phyloP scores from a whole-genome alignment of 2,329 filamentous ascomycete species.

The Elsinoe australis region DNA sequence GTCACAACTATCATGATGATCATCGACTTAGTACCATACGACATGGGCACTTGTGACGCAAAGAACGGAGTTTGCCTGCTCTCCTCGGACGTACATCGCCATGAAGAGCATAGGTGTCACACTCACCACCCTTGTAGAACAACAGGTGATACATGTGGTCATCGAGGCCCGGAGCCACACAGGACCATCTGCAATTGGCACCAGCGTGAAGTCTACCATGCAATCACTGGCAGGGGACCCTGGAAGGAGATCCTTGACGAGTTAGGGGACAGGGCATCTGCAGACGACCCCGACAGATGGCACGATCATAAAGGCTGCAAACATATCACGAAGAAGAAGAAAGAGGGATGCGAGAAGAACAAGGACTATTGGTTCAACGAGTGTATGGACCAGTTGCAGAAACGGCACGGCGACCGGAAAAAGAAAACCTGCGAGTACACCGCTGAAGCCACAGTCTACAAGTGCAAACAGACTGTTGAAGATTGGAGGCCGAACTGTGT shows the following conservation, averaged over 20 bases:
- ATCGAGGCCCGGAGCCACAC: not conserved
- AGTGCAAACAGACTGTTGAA: constrained; percentile 1
- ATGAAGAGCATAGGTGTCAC: not conserved
- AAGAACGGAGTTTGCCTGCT: not conserved
- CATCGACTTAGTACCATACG: constrained; percentile 1
- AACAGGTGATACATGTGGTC: not conserved
- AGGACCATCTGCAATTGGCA: constrained; percentile 3
- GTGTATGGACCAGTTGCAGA: not conserved
- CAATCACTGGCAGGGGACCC: not conserved
- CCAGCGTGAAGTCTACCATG: not conserved
- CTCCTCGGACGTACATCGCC: not conserved
- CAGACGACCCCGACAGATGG: not conserved
- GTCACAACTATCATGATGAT: constrained; percentile 6
- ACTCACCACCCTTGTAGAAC: not conserved
- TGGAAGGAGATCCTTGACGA: constrained; percentile 9
- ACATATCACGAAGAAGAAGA: constrained; percentile 1
- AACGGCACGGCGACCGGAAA: not conserved
- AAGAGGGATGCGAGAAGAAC: not conserved
- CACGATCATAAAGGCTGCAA: not conserved
- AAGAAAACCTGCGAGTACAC: not conserved
- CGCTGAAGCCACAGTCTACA: not conserved
- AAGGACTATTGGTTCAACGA: not conserved
- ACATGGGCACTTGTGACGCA: constrained; percentile 4
- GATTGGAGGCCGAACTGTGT: not conserved
- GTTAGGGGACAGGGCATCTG: not conserved